Evolutionary conservation across 768 basidiomycete genomes (phyloP), one percentile per base, ranked within the genome.

Genomic region (Pleurotus ostreatus): DNA sequence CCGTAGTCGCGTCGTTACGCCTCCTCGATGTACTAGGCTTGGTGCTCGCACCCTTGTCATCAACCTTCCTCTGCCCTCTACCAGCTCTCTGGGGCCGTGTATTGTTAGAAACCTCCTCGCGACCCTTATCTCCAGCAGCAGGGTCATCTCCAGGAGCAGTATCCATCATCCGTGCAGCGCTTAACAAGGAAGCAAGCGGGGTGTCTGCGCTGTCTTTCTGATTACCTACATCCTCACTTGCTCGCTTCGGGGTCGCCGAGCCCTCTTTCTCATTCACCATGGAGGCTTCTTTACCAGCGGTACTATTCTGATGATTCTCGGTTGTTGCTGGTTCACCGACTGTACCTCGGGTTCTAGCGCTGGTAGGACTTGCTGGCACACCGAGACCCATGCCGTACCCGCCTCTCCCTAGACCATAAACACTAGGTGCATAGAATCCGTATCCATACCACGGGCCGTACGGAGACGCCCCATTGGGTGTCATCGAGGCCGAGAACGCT

Each of bases 181-280:
- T 79, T 16, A 84, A 62, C n/a, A 85, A 68, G 0, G 82, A 84
- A 57, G 84, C 80, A 43, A 85, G 63, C 1, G 81, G 78, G 0
- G 78, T 82, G 16, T 68, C 69, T 2, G 74, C 71, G 44, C 18
- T 39, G 16, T 40, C 15, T 16, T 37, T 40, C 15, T 22, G 18
- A 3, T 5, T 39, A 18, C 18, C 9, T 12, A 22, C 11, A 20
- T 20, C 20, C 20, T 20, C 15, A 16, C 12, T 39, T 7, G 12
- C 5, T 15, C 13, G 15, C 13, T 38, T 13, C 38, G 34, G 18
- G 0, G n/a, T 12, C n/a, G 39, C 13, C 20, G 20, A 18, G 11
- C 22, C 39, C 51, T 5, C 20, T 20, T 20, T 20, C 20, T 20
- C 20, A 20, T 20, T 20, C 20, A 20, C 20, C 20, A 20, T 20